These are phyloP conservation scores for Fusarium coffeatum DNA, from an alignment of 2,329 filamentous ascomycete species.

Conservation along the genomic window DNA sequence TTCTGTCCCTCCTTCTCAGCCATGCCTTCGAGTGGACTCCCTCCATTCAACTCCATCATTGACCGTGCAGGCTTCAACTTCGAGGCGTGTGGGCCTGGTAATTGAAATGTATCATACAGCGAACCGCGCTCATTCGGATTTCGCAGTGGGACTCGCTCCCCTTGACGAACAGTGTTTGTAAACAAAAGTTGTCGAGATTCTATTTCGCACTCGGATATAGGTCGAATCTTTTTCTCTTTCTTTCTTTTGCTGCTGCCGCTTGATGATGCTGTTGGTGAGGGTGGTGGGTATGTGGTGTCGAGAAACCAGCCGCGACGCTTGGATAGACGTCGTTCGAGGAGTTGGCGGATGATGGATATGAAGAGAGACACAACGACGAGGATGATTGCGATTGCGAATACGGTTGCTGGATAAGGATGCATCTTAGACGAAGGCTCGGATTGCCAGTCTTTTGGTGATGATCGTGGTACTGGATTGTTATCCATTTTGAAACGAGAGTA, in stretches of 20 bases:
- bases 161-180: constrained; percentile 3
- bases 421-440: constrained; percentile 14
- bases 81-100: constrained; percentile 34
- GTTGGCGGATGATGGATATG: constrained; percentile 34
- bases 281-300: constrained; percentile 20
- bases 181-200: constrained; percentile 37
- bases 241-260: constrained; percentile 4
- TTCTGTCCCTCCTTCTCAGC: constrained; percentile 21
- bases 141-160: constrained; percentile 38
- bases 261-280: constrained; percentile 14
- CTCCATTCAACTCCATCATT: constrained; percentile 45
- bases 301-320: constrained; percentile 31
- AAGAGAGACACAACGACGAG: constrained; percentile 36
- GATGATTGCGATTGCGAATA: constrained; percentile 37
- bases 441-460: background rate
- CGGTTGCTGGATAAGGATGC: constrained; percentile 32
- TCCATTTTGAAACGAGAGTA: constrained; percentile 11
- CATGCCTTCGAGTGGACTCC: constrained; percentile 25
- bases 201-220: constrained; percentile 32
- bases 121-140: constrained; percentile 33
- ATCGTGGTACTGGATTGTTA: background rate
- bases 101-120: constrained; percentile 44
- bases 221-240: constrained; percentile 1
- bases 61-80: constrained; percentile 40
- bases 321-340: constrained; percentile 28